These are phyloP conservation scores for Purshia tridentata DNA, from an alignment of 306 rosid species.

Conservation along the genomic window DNA sequence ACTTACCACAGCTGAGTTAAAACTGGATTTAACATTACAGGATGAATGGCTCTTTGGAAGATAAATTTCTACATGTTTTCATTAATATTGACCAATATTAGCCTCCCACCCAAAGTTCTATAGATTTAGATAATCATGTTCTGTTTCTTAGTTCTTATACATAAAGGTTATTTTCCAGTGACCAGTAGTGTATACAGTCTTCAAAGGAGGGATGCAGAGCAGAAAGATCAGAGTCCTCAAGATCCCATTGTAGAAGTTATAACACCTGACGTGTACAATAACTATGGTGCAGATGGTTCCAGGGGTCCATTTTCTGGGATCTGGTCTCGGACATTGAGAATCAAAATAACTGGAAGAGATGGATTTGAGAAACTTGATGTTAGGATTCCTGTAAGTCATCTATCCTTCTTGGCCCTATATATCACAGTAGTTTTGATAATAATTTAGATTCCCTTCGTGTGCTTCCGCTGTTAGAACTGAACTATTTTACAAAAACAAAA, in stretches of 20 bases:
- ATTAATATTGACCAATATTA: neutral
- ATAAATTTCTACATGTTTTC: neutral
- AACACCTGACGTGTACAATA: slow-evolving; percentile 87
- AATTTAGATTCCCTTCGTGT: neutral
- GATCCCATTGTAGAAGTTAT: slow-evolving; percentile 83
- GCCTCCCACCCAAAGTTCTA: neutral
- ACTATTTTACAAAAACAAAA: neutral
- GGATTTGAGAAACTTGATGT: slow-evolving; percentile 88
- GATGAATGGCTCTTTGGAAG: neutral
- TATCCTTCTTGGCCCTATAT: slow-evolving; percentile 15
- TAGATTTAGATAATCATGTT: slow-evolving; percentile 23
- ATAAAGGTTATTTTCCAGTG: slow-evolving; percentile 67
- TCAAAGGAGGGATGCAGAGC: slow-evolving; percentile 57
- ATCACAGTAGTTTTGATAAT: neutral
- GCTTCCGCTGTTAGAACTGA: neutral
- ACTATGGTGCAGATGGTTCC: slow-evolving; percentile 71
- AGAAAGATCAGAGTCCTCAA: slow-evolving; percentile 60
- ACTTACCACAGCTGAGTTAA: neutral
- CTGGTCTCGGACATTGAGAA: slow-evolving; percentile 84
- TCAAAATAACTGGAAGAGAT: slow-evolving; percentile 87
- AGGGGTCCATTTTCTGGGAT: slow-evolving; percentile 63
- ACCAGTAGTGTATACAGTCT: slow-evolving; percentile 61
- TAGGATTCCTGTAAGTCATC: slow-evolving; percentile 79
- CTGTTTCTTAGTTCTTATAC: slow-evolving; percentile 36
- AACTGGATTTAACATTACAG: neutral